Conservation (phyloP, 2,329 filamentous ascomycete genomes). For the Pseudocercospora fijiensis region DNA sequence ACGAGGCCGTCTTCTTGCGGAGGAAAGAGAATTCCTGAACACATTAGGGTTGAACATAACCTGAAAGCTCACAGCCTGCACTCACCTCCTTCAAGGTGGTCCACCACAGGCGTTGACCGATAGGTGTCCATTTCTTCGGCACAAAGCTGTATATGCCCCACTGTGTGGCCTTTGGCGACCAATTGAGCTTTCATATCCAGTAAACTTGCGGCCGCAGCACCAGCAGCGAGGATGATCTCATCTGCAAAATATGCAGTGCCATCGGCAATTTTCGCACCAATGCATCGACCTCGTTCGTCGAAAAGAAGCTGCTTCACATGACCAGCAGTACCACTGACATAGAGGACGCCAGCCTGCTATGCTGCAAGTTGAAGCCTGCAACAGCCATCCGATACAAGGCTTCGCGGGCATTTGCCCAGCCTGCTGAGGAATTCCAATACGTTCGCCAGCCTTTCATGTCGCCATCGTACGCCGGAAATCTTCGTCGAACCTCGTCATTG, state of each 20-base stretch:
- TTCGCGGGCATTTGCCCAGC: constrained; percentile 27
- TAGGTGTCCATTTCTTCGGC: constrained; percentile 33
- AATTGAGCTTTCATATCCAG: constrained; percentile 38
- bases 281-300: constrained; percentile 29
- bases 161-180: constrained; percentile 27
- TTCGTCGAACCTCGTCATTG: constrained; percentile 15
- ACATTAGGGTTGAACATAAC: background rate
- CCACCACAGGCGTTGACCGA: constrained; percentile 29
- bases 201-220: constrained; percentile 56
- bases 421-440: constrained; percentile 29
- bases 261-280: constrained; percentile 51
- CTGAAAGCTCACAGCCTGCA: background rate
- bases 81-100: constrained; percentile 29
- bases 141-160: constrained; percentile 36
- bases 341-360: constrained; percentile 47
- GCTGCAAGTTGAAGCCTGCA: constrained; percentile 47
- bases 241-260: constrained; percentile 52
- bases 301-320: constrained; percentile 48
- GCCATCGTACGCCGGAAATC: constrained; percentile 21
- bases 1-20: constrained; percentile 27
- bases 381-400: constrained; percentile 18
- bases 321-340: constrained; percentile 40
- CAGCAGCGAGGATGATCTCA: constrained; percentile 56
- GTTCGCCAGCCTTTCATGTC: constrained; percentile 27
- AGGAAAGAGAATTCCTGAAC: constrained; percentile 25